Base-by-base conservation (phyloP, 1,284 basidiomycete species). In the Sparassis latifolia region DNA sequence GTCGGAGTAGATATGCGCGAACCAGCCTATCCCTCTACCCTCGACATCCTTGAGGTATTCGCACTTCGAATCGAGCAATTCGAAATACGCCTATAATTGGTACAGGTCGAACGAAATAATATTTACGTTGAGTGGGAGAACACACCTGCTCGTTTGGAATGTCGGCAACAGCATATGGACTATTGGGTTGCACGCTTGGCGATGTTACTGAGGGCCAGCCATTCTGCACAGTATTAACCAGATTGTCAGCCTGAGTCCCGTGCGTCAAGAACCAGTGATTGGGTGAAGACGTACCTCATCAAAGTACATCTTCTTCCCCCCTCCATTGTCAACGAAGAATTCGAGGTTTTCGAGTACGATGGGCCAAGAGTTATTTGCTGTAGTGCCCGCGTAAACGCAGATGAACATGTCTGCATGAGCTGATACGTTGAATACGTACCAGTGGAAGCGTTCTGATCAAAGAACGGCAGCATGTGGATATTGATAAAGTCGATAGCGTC, bases 391-490 rank as follows among this genome's bases (percentile, higher is more conserved):
- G 20, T 20, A 20, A 29, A 31, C 46, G 40, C 52, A 42, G 20
- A 28, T 43, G n/a, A 20, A 32, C 10, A 31, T 44, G 45, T 45
- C 31, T 10, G 29, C 39, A 33, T 49, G 6, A 12, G 40, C 40
- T 6, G 6, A 42, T 10, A 27, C 6, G 9, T 7, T 9, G 32
- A 39, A 30, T 10, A 9, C 30, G 5, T 53, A 79, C 83, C 81
- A n/a, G 71, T 81, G 1, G 79, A 80, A 32, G 83, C 84, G 37
- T 72, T 47, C 47, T 71, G 62, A 10, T 76, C 74, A 62, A 90
- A 90, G 70, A 87, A 90, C 3, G 87, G 86, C 39, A 89, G 67
- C 71, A 86, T 84, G 62, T 90, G 85, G 0, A 77, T 78, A 55
- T 86, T 80, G 52, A 90, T 78, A 38, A 76, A 72, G 61, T 89